Percentiles rank a stretch among this genome's conserved stretches.
phyloP scores from a whole-genome alignment of 768 basidiomycete species.

The Tricholomella constricta region DNA sequence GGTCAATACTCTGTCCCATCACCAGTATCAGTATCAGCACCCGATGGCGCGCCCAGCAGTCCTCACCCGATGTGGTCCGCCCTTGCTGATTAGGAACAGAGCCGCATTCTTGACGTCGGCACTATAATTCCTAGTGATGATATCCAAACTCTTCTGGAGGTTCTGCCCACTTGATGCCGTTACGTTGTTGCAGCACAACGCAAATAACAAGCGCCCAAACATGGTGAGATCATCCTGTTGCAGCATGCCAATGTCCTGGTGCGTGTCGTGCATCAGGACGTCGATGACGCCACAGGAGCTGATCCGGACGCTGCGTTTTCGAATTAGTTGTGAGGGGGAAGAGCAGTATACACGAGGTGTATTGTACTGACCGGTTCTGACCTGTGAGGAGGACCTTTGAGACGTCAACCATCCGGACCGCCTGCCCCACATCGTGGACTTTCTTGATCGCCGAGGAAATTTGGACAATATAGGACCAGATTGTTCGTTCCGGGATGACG shows the following conservation, averaged over 20 bases:
- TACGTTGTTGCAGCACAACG: conserved; percentile 71
- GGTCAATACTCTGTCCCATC: conserved; percentile 64
- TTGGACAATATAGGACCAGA: conserved; percentile 95
- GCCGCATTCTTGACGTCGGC: conserved; percentile 81
- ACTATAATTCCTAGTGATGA: conserved; percentile 72
- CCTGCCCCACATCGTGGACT: conserved; percentile 79
- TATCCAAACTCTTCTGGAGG: conserved; percentile 74
- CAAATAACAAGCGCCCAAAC: conserved; percentile 84
- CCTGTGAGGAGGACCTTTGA: conserved; percentile 88
- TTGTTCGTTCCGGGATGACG: conserved; percentile 69
- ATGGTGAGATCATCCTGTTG: conserved; percentile 90
- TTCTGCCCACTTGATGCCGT: conserved; percentile 61
- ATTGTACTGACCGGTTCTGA: conserved; percentile 77
- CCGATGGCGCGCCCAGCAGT: neutral
- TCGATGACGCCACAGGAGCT: conserved; percentile 87
- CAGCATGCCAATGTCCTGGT: conserved; percentile 53
- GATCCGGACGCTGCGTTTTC: conserved; percentile 65
- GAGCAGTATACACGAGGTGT: too few relatives aligned
- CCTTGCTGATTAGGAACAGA: conserved; percentile 76
- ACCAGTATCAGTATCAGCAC: neutral
- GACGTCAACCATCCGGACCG: conserved; percentile 80
- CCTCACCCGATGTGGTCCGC: conserved; percentile 60
- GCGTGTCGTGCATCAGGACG: conserved; percentile 75
- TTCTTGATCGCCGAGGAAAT: conserved; percentile 85
- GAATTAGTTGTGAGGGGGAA: neutral